phyloP scores from a whole-genome alignment of 495 filamentous ascomycete genomes.

The Parmelia sp. region DNA sequence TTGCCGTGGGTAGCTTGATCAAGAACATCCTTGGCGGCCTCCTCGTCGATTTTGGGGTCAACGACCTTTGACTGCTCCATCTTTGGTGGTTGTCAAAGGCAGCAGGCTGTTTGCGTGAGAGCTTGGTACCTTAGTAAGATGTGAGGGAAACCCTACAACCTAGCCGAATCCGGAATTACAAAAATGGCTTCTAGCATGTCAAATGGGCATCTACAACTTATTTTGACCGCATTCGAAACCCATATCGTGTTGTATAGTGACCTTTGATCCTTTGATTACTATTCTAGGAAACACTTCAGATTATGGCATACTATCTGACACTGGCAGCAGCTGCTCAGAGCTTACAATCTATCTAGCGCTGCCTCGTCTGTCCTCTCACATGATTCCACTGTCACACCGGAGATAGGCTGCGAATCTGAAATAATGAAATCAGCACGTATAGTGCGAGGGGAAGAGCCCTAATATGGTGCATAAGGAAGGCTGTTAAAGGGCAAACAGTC shows the following conservation, averaged over 20 bases:
- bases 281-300: background rate
- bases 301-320: background rate
- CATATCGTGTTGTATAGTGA: background rate
- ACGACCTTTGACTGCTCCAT: conserved; percentile 23
- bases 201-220: background rate
- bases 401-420: background rate
- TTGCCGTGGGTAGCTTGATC: background rate
- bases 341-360: background rate
- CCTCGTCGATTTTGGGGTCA: conserved; percentile 20
- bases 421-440: background rate
- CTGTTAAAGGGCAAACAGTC: too few species aligned
- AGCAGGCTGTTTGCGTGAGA: background rate
- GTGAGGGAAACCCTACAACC: background rate
- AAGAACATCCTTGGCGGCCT: conserved; percentile 20
- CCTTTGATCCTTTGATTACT: background rate
- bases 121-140: background rate
- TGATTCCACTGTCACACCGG: background rate
- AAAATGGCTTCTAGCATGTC: too few species aligned
- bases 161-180: conserved; percentile 6
- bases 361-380: background rate
- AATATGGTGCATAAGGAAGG: too few species aligned
- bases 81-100: conserved; percentile 9
- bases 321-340: background rate
- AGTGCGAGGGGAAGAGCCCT: background rate
- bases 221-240: background rate